Evolutionary conservation across 345 rosid genomes (phyloP).

Genomic region (Turritis glabra): DNA sequence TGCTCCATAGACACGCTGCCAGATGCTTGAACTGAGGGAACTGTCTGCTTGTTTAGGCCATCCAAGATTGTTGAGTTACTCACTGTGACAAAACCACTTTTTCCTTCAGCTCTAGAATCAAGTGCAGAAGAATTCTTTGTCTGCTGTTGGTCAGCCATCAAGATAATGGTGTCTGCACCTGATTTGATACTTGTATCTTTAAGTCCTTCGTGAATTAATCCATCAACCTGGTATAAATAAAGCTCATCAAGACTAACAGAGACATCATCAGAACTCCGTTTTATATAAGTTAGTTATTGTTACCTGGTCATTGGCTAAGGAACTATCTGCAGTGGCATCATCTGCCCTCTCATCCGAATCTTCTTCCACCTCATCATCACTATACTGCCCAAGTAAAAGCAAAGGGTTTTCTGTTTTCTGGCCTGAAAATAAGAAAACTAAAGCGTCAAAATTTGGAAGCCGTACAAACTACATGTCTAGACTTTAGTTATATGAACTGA

Average conservation of each 20-base stretch:
- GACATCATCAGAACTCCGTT: background rate
- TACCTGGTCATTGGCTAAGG: constrained; percentile 61
- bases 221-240: constrained; percentile 47
- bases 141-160: constrained; percentile 39
- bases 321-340: constrained; percentile 39
- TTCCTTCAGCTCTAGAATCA: constrained; percentile 37
- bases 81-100: constrained; percentile 38
- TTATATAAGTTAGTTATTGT: background rate
- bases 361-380: constrained; percentile 82
- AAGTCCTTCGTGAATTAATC: constrained; percentile 30
- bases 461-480: constrained; percentile 15
- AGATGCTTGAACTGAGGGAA: constrained; percentile 42
- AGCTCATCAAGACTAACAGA: constrained; percentile 22
- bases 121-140: constrained; percentile 36
- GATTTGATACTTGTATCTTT: constrained; percentile 42
- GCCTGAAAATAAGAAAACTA: constrained; percentile 60
- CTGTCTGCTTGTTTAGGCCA: constrained; percentile 44
- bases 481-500: background rate
- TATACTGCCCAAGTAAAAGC: constrained; percentile 86
- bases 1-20: constrained; percentile 45
- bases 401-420: constrained; percentile 73
- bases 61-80: constrained; percentile 27
- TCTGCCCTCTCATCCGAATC: constrained; percentile 40
- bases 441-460: constrained; percentile 43
- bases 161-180: constrained; percentile 36